Evolutionary conservation across 352 stramenopile genomes (phyloP).

Genomic region (Thalassiosira ordinaria): DNA sequence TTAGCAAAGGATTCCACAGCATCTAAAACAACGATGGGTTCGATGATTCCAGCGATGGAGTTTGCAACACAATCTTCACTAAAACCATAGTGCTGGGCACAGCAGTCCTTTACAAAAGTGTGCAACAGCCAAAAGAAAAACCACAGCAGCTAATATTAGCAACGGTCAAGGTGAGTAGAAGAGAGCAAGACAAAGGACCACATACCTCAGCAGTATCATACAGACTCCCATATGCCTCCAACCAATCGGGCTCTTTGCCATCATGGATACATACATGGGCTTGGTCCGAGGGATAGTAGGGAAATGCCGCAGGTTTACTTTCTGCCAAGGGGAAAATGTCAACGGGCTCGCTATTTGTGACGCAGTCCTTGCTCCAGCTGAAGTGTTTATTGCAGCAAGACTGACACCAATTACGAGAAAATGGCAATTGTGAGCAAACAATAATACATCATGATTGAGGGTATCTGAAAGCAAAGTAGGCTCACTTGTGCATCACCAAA

Average conservation of each 20-base stretch:
- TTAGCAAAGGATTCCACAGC: not conserved
- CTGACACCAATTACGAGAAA: not conserved
- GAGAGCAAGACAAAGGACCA: not conserved
- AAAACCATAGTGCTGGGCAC: constrained; percentile 7
- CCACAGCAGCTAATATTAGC: not conserved
- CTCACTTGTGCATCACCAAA: constrained; percentile 7
- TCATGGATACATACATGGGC: constrained; percentile 4
- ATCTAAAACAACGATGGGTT: not conserved
- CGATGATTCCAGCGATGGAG: not conserved
- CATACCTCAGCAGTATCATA: not conserved
- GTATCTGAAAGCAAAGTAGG: not conserved
- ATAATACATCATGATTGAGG: not conserved
- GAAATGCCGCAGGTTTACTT: not conserved
- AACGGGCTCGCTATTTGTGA: not conserved
- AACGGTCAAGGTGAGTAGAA: not conserved
- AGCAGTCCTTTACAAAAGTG: constrained; percentile 20
- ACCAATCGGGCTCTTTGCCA: constrained; percentile 18
- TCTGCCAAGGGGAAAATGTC: not conserved
- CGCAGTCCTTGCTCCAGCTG: constrained; percentile 6
- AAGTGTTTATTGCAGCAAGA: constrained; percentile 22
- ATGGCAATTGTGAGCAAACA: not conserved
- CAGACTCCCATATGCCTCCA: not conserved
- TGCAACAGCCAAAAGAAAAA: not conserved
- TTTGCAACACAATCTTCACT: not conserved
- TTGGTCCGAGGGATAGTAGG: constrained; percentile 18